These are phyloP conservation scores for Yarrowia deformans DNA, from an alignment of 805 yeast species.

Conservation along the genomic window DNA sequence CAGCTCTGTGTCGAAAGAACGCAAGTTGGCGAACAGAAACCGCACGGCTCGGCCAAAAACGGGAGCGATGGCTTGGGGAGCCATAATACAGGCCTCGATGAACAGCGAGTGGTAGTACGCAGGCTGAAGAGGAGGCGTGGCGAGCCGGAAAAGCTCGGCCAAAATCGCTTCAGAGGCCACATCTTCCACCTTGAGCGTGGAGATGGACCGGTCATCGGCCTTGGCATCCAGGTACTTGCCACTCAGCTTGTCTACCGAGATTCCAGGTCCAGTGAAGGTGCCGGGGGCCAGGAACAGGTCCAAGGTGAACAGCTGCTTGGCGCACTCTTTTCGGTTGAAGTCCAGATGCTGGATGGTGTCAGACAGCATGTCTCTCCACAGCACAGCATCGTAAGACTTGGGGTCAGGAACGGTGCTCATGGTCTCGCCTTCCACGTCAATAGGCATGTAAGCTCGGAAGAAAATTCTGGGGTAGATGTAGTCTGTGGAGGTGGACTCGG, in stretches of 20 bases:
- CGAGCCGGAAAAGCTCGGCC: slow-evolving; percentile 77
- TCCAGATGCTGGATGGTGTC: slow-evolving; percentile 83
- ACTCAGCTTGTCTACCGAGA: slow-evolving; percentile 73
- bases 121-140: slow-evolving; percentile 66
- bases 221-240: slow-evolving; percentile 40
- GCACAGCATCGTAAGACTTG: slow-evolving; percentile 60
- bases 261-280: slow-evolving; percentile 74
- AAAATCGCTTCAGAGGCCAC: slow-evolving; percentile 83
- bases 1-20: slow-evolving; percentile 75
- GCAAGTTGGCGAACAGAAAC: slow-evolving; percentile 73
- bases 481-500: slow-evolving; percentile 14
- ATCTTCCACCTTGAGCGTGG: slow-evolving; percentile 93
- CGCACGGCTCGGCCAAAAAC: slow-evolving; percentile 92
- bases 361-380: slow-evolving; percentile 75
- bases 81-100: slow-evolving; percentile 84
- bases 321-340: slow-evolving; percentile 86
- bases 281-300: slow-evolving; percentile 73
- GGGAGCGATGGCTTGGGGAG: slow-evolving; percentile 87
- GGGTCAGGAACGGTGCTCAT: slow-evolving; percentile 72
- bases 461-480: slow-evolving; percentile 68
- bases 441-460: slow-evolving; percentile 65
- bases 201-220: slow-evolving; percentile 42
- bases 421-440: slow-evolving; percentile 52
- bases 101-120: slow-evolving; percentile 85
- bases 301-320: slow-evolving; percentile 78